Base-by-base conservation (phyloP, 2,329 filamentous ascomycete genomes). In the Lecanicillium sp. region DNA sequence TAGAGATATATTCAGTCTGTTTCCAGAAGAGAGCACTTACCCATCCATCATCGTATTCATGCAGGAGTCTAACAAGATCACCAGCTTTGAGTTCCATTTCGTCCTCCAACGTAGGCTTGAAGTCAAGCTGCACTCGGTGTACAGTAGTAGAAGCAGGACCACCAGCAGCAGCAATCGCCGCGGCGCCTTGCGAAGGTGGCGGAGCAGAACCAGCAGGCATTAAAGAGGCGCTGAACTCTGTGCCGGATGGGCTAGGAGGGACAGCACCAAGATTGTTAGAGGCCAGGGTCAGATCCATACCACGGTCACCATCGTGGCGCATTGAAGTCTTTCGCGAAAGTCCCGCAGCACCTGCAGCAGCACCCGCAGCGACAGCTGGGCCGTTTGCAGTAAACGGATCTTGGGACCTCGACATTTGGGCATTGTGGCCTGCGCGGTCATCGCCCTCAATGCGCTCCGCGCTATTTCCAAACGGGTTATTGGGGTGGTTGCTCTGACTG, bases 21-120 rank as follows among this genome's bases (percentile, higher is more conserved):
- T 11, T 33, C 19, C 4, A 2, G 22, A 6, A 16, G 18, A n/a
- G 27, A 90, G 85, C 11, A 25, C 22, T 25, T 25, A 25, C 22
- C 92, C 92, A 98, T 53, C 92, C 92, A 63, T 98, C 92, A 56
- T 98, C 92, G 53, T 96, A 98, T 63, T 95, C 89, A 55, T 96
- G 90, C 37, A 96, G 70, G 47, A 98, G 69, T 47, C 90, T 78
- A 36, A 96, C 86, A 35, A 98, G 71, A 45, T 94, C 81, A 37
- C 92, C 92, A 42, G 82, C 77, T 45, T 70, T 75, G 32, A 98
- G 72, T 45, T 79, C 84, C 54, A 98, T 70, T 63, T 98, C 92
- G 55, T 98, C 92, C 5, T 87, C 83, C 72, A 96, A 82, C 4
- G 85, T 90, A 18, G 92, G 89, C 58, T 79, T 83, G 62, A 96